These are phyloP conservation scores for Harrya chromipes DNA, from an alignment of 768 basidiomycete genomes.

Conservation along the genomic window DNA sequence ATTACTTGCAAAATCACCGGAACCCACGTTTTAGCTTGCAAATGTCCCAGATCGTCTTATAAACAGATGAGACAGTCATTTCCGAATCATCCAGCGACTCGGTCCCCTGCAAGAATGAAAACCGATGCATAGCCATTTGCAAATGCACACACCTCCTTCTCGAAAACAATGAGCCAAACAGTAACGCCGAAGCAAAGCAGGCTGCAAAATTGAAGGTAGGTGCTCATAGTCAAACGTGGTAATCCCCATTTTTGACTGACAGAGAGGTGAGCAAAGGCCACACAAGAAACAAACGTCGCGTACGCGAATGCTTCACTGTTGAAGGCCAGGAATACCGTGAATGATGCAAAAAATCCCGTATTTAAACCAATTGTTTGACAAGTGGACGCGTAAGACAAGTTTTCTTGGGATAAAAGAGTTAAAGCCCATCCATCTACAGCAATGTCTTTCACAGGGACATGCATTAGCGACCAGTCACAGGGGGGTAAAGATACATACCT, in stretches of 20 bases:
- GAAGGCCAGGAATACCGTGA: constrained; percentile 95
- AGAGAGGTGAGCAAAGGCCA: constrained; percentile 7
- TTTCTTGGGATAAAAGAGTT: constrained; percentile 86
- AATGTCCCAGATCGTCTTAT: constrained; percentile 93
- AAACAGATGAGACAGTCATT: constrained; percentile 87
- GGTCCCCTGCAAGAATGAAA: constrained; percentile 53
- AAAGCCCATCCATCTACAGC: constrained; percentile 94
- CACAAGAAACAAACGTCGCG: constrained; percentile 19
- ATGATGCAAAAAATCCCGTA: constrained; percentile 92
- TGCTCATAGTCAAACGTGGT: constrained; percentile 65
- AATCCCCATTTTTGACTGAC: constrained; percentile 72
- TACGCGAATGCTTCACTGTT: constrained; percentile 92
- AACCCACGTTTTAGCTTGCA: constrained; percentile 82
- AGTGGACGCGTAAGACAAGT: constrained; percentile 94
- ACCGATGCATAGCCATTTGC: not conserved
- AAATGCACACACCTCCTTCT: constrained; percentile 71
- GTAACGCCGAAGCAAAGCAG: constrained; percentile 82
- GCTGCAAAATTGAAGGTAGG: constrained; percentile 87
- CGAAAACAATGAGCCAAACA: constrained; percentile 80
- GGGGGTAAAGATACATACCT: constrained; percentile 47
- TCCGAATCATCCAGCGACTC: constrained; percentile 72
- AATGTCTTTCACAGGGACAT: constrained; percentile 59
- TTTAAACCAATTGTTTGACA: constrained; percentile 98
- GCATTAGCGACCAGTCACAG: constrained; percentile 10
- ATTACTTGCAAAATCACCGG: not conserved